Evolutionary conservation across 2,329 filamentous ascomycete genomes (phyloP).

Genomic region (Hypoxylon sp.): DNA sequence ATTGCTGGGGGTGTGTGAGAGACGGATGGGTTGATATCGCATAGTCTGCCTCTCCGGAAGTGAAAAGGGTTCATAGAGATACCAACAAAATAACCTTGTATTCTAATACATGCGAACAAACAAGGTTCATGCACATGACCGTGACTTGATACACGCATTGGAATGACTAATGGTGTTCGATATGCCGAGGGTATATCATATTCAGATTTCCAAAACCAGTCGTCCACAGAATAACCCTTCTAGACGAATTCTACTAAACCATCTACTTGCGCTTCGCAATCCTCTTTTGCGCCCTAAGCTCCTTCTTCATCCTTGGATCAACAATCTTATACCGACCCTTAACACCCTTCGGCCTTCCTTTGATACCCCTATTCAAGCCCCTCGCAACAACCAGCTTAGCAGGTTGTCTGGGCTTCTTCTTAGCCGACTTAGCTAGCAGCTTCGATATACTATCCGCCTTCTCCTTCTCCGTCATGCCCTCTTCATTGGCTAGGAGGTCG

Average conservation of each 20-base stretch:
- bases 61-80: constrained; percentile 13
- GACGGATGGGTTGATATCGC: background rate
- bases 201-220: constrained; percentile 3
- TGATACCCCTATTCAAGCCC: constrained; percentile 85
- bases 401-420: constrained; percentile 86
- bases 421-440: constrained; percentile 83
- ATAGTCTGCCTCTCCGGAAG: background rate
- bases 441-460: constrained; percentile 88
- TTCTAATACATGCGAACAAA: background rate
- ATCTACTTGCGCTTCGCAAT: constrained; percentile 76
- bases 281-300: constrained; percentile 88
- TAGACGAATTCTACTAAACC: constrained; percentile 1
- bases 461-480: constrained; percentile 94
- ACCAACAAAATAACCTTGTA: constrained; percentile 10
- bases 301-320: constrained; percentile 95
- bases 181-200: constrained; percentile 20
- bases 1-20: background rate
- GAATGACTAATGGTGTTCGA: background rate
- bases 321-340: constrained; percentile 99
- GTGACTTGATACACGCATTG: background rate
- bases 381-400: constrained; percentile 91
- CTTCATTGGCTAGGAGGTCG: constrained; percentile 88
- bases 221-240: background rate
- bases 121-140: constrained; percentile 6
- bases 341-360: constrained; percentile 88